Evolutionary conservation across 495 filamentous ascomycete species (phyloP), one percentile per base, ranked within the genome.

Genomic region (Bacidia rubella): DNA sequence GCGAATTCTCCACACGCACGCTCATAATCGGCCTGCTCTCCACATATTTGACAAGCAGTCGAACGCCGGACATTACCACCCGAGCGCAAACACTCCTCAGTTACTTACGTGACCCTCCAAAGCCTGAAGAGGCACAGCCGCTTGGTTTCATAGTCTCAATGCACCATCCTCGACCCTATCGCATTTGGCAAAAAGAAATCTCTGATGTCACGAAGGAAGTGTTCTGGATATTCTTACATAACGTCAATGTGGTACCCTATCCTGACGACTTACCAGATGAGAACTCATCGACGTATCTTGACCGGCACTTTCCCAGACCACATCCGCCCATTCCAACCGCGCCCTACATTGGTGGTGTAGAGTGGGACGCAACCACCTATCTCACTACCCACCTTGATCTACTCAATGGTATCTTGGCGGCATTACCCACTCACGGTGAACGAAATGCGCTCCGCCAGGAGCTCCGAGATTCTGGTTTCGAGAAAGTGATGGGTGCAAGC

Each of bases 311-410:
- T 66, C 92, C 92, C 0, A 72, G 75, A n/a, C 83, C 87, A 54
- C 81, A 87, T 1, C 86, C 90, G 4, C 92, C 90, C 0, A 86
- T 96, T 4, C 88, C 92, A 11, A 90, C 93, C 20, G 90, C 90
- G 17, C 93, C 92, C 9, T 96, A 97, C 65, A 88, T 98, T 44
- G 93, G 92, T 39, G 92, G 93, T 46, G 92, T 98, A 11, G 92
- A 98, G 69, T 98, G 93, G 93, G 92, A 98, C 64, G 90, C 92
- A 10, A 96, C 92, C 10, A 95, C 90, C 66, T 98, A 98, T 60
- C 72, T 98, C 15, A 86, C 90, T 26, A 80, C 83, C 4, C 93
- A 98, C 61, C 71, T 98, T 11, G 93, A 97, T 68, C 79, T 98
- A 15, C 60, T 97, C 41, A 98, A 97, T 64, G 92, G 85, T 27